Percentiles rank a stretch among this genome's conserved stretches.
These are phyloP conservation scores for Candida vartiovaarae DNA, from an alignment of 805 yeast species.

Conservation along the genomic window DNA sequence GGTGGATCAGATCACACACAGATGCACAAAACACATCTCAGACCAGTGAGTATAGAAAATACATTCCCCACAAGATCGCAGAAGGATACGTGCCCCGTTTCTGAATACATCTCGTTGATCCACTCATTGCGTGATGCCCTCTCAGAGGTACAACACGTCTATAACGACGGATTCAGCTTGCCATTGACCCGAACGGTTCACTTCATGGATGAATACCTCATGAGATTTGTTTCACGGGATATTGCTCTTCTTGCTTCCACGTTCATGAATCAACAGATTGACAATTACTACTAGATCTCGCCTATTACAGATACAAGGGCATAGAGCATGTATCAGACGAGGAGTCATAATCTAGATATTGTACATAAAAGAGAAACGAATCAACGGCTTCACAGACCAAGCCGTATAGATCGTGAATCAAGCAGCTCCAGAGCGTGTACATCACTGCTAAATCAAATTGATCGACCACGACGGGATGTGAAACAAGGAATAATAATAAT, in stretches of 20 bases:
- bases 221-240: conserved; percentile 11
- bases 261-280: conserved; percentile 2
- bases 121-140: conserved; percentile 1
- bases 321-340: too few relatives aligned
- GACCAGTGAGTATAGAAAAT: neutral
- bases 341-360: too few relatives aligned
- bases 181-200: conserved; percentile 4
- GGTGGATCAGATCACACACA: neutral
- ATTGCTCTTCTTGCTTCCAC: conserved; percentile 3
- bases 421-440: too few relatives aligned
- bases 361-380: too few relatives aligned
- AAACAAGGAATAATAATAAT: too few relatives aligned
- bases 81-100: conserved; percentile 6
- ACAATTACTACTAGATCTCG: neutral
- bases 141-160: conserved; percentile 1
- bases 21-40: too few relatives aligned
- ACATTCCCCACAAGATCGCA: conserved; percentile 7
- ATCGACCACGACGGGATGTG: too few relatives aligned
- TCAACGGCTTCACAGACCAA: too few relatives aligned
- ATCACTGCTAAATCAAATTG: too few relatives aligned
- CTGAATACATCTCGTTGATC: conserved; percentile 7
- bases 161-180: conserved; percentile 1
- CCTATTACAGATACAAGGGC: too few relatives aligned
- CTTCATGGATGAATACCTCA: conserved; percentile 10
- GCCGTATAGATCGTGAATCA: too few relatives aligned